Base-by-base conservation (phyloP, 2,329 filamentous ascomycete species). In the Mycogone perniciosa region DNA sequence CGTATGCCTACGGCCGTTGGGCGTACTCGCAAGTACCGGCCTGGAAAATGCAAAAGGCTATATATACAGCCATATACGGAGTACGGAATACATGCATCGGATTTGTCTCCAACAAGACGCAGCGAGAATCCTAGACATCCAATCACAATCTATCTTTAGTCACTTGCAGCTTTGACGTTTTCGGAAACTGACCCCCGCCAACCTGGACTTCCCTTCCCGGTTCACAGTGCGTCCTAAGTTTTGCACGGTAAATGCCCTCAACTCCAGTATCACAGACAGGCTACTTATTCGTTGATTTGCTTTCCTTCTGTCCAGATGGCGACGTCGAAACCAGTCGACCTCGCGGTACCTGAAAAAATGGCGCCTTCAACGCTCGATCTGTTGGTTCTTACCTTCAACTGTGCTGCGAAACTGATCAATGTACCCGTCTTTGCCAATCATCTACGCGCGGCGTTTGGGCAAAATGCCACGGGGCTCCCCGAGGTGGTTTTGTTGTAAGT, bases 361-460 rank as follows among this genome's bases (percentile, higher is more conserved):
- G 62, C 69, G 48, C 61, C 67, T 46, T 74, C 76, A 39, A 71
- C 76, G 37, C 74, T 95, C 50, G 82, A 85, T 60, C 70, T 90
- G 50, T 85, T 95, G 61, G 78, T 95, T 56, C 69, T 96, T 48
- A 95, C 91, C 8, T 96, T 93, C 74, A 97, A 97, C 66, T 95
- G 89, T 62, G 92, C 80, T 31, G 87, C 88, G 59, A 76, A 76
- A 48, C 70, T 82, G 7, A 81, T 96, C 61, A 77, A 91, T 59
- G 74, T 83, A 26, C 73, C 82, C 35, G 75, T 81, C 46, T 89
- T 96, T 61, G 84, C 87, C 10, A 71, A 79, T 8, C 84, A 90
- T 62, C 73, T 96, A 57, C 81, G 86, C 63, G 65, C 68, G 56
- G 74, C 76, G 26, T 77, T 93, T 51, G 67, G 65, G 53, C 67